Base-by-base conservation (phyloP, 257 asterid species). In the Salvia miltiorrhiza region DNA sequence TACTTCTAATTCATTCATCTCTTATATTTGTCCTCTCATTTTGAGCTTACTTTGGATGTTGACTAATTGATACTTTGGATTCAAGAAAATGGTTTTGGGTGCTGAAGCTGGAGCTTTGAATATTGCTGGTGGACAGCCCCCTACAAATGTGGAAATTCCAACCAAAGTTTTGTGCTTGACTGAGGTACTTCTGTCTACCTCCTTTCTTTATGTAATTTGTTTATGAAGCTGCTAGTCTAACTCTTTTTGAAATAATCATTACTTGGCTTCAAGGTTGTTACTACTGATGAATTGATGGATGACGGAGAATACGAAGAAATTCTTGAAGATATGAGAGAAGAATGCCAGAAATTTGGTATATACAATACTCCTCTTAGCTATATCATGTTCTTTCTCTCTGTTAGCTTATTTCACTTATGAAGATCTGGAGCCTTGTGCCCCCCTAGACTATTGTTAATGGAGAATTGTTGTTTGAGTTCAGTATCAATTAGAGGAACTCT, bases 291-390 rank as follows among this genome's bases (percentile, higher is more conserved):
- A 70, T 63, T 87, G 79, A 79, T 70, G 82, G 79, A 87, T 68
- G 89, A 87, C 17, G 86, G 76, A 40, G 89, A 83, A 63, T 87
- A 85, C 65, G 85, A 73, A 63, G 94, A 87, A 74, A 87, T 87
- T 74, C 77, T 87, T 53, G 87, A 81, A 79, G 94, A 87, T 65
- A 83, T 87, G 90, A 85, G 73, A 72, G 87, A 79, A 63, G 90
- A 83, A 76, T 81, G 94, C 81, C 75, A 73, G 72, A 87, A 87
- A 77, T 87, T 85, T 74, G 94, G 94, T 87, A 83, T 39, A 60
- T 71, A 41, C 52, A 11, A 16, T 69, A 33, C 41, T 41, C 40
- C 47, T 57, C 47, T 53, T 56, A 30, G 60, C 40, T 55, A 17
- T 39, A 7, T 47, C 24, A 4, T 30, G 13, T 12, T 32, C 41